These are phyloP conservation scores for Aspergillus piperis DNA, from an alignment of 2,329 filamentous ascomycete species.

Conservation along the genomic window DNA sequence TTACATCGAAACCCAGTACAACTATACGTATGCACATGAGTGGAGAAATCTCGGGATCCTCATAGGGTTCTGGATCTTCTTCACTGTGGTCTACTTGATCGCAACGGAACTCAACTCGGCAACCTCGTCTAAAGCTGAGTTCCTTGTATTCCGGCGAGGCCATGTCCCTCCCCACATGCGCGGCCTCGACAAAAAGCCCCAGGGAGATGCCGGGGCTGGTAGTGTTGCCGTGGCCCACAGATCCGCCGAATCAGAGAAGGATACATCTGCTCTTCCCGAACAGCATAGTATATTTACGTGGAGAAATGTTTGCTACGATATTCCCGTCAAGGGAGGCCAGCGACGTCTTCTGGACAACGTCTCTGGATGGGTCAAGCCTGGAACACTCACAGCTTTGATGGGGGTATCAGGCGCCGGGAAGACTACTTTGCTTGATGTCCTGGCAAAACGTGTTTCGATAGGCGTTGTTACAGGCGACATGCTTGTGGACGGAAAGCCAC, in stretches of 20 bases:
- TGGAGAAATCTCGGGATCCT: conserved; percentile 73
- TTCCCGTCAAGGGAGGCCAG: conserved; percentile 53
- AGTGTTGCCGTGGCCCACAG: conserved; percentile 19
- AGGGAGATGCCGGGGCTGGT: conserved; percentile 20
- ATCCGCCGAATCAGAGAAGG: conserved; percentile 14
- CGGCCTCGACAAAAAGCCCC: conserved; percentile 24
- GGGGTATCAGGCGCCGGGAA: conserved; percentile 66
- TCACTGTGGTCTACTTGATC: conserved; percentile 64
- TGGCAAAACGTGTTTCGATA: conserved; percentile 60
- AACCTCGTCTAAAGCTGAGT: conserved; percentile 65
- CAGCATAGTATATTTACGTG: conserved; percentile 51
- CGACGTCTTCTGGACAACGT: conserved; percentile 58
- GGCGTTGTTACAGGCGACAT: conserved; percentile 68
- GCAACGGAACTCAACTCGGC: conserved; percentile 67
- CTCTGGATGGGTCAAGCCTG: conserved; percentile 58
- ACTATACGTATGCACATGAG: conserved; percentile 59
- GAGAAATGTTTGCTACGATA: conserved; percentile 58
- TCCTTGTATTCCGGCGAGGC: conserved; percentile 66
- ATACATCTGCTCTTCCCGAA: conserved; percentile 30
- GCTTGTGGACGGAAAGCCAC: conserved; percentile 62
- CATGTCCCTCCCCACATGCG: conserved; percentile 48
- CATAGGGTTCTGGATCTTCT: conserved; percentile 63
- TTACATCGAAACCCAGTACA: conserved; percentile 59
- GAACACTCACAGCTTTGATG: conserved; percentile 59
- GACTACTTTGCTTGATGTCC: conserved; percentile 60